Evolutionary conservation across 2,329 filamentous ascomycete species (phyloP).

Genomic region (Arthrinium puccinioides): DNA sequence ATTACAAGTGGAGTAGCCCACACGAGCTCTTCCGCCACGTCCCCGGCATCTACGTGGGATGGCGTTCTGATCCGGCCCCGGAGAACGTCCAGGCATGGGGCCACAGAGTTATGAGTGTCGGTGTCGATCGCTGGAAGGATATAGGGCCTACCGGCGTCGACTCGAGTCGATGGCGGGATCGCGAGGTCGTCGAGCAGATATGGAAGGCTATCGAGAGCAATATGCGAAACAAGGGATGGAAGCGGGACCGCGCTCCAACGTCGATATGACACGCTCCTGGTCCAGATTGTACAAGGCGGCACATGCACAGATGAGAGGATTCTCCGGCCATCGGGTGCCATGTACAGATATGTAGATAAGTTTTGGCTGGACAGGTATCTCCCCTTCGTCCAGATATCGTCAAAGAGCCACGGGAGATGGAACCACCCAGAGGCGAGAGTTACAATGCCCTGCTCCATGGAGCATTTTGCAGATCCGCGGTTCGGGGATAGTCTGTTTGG

Average conservation of each 20-base stretch:
- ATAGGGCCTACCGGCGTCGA: conserved; percentile 36
- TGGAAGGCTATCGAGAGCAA: conserved; percentile 84
- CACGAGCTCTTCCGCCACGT: conserved; percentile 85
- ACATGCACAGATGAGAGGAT: no score
- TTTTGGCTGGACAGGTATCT: no score
- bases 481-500: no score
- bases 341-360: no score
- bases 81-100: conserved; percentile 78
- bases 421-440: no score
- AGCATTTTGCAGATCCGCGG: no score
- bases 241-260: conserved; percentile 58
- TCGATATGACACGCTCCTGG: no score
- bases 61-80: conserved; percentile 76
- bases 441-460: no score
- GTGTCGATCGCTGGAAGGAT: conserved; percentile 77
- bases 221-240: conserved; percentile 83
- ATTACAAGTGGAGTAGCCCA: conserved; percentile 90
- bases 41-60: conserved; percentile 82
- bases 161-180: conserved; percentile 68
- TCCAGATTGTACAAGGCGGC: no score
- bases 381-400: no score
- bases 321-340: no score
- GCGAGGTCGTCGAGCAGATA: conserved; percentile 86
- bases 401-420: no score
- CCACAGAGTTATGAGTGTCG: conserved; percentile 68